Evolutionary conservation across 192 early-diverging fungal species (phyloP).

Genomic region (Mortierella antarctica): DNA sequence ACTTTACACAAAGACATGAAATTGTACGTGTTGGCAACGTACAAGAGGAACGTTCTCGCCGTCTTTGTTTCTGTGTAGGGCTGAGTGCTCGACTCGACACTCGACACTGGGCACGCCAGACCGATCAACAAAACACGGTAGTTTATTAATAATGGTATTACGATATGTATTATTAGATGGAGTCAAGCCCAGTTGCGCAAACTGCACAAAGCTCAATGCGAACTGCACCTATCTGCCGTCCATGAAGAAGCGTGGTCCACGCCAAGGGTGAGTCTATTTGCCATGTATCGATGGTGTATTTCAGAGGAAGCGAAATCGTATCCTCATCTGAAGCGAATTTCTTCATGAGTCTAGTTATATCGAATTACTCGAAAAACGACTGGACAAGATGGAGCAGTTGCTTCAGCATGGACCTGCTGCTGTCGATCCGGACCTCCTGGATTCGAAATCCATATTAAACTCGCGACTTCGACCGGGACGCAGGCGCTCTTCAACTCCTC

Average conservation of each 20-base stretch:
- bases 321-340: too few species aligned
- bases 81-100: too few species aligned
- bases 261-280: conserved; percentile 60
- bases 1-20: conserved; percentile 1
- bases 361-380: conserved; percentile 76
- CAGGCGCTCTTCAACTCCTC: conserved; percentile 6
- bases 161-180: conserved; percentile 68
- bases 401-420: conserved; percentile 57
- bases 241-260: conserved; percentile 90
- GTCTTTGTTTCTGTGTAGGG: too few species aligned
- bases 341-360: conserved; percentile 57
- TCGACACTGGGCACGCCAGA: too few species aligned
- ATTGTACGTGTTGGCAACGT: too few species aligned
- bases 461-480: conserved; percentile 37
- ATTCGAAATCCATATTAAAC: conserved; percentile 21
- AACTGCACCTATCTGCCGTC: conserved; percentile 86
- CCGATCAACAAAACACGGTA: too few species aligned
- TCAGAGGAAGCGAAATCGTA: too few species aligned
- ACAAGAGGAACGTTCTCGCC: too few species aligned
- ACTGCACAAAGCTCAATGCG: conserved; percentile 74
- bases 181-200: conserved; percentile 79
- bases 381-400: conserved; percentile 83
- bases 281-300: too few species aligned
- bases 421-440: conserved; percentile 40
- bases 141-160: not conserved